Evolutionary conservation across 1,139 yeast species (phyloP).

Genomic region (Saccharomyces hybrid): DNA sequence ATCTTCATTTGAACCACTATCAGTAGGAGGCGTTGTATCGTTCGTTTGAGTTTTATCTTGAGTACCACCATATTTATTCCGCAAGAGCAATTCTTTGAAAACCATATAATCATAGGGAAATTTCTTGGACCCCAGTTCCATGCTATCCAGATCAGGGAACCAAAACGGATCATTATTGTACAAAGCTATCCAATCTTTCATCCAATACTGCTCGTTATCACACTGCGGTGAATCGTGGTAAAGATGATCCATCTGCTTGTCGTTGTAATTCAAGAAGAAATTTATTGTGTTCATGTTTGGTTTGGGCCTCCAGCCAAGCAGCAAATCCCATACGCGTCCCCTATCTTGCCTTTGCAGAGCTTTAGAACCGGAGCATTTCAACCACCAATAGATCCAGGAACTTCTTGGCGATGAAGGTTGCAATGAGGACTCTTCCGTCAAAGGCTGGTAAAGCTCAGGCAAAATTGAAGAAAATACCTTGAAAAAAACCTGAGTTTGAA

Average conservation of each 20-base stretch:
- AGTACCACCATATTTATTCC: slow-evolving; percentile 19
- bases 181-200: background rate
- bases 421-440: slow-evolving; percentile 72
- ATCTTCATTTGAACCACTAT: background rate
- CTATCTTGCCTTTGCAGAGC: slow-evolving; percentile 77
- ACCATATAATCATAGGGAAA: slow-evolving; percentile 26
- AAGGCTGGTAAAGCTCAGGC: slow-evolving; percentile 71
- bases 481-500: slow-evolving; percentile 44
- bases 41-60: slow-evolving; percentile 3
- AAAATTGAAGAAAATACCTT: slow-evolving; percentile 53
- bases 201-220: background rate
- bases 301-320: slow-evolving; percentile 67
- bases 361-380: slow-evolving; percentile 85
- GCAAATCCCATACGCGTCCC: slow-evolving; percentile 82
- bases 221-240: slow-evolving; percentile 18
- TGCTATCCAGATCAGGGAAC: slow-evolving; percentile 31
- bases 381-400: slow-evolving; percentile 94
- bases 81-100: slow-evolving; percentile 24
- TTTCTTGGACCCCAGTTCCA: slow-evolving; percentile 22
- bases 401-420: slow-evolving; percentile 54
- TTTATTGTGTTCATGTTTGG: slow-evolving; percentile 29
- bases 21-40: background rate
- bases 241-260: slow-evolving; percentile 27
- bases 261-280: slow-evolving; percentile 33
- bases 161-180: slow-evolving; percentile 30